phyloP scores from a whole-genome alignment of 2,329 filamentous ascomycete genomes.

The Penicillium occitanis region DNA sequence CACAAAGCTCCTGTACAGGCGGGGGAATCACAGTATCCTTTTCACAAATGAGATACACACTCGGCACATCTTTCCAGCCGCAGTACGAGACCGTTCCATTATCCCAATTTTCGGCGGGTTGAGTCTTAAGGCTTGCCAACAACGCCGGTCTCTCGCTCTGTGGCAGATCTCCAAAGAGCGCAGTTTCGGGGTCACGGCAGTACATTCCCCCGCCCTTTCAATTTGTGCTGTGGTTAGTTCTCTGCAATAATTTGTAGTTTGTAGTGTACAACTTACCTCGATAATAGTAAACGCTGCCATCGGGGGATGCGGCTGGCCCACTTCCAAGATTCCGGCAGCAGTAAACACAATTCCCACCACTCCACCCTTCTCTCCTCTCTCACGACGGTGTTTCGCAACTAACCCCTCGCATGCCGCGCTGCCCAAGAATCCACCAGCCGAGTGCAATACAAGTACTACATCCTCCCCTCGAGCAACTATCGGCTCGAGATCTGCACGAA shows the following conservation, averaged over 20 bases:
- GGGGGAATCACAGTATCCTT: background rate
- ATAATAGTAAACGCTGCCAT: conserved; percentile 10
- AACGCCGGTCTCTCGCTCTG: background rate
- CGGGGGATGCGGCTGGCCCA: background rate
- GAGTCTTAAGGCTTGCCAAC: background rate
- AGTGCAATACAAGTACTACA: conserved; percentile 13
- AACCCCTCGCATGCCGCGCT: conserved; percentile 76
- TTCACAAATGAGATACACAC: conserved; percentile 14
- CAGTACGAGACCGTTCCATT: conserved; percentile 1
- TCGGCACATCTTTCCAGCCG: conserved; percentile 19
- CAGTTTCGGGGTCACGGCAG: background rate
- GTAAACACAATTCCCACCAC: conserved; percentile 15
- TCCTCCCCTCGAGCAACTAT: background rate
- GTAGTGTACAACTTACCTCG: background rate
- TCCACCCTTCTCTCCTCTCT: background rate
- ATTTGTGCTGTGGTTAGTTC: background rate
- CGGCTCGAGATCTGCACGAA: background rate
- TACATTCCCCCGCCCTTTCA: background rate
- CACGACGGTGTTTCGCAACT: conserved; percentile 58
- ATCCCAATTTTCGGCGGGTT: conserved; percentile 11
- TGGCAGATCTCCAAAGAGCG: conserved; percentile 2
- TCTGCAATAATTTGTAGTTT: background rate
- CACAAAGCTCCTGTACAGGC: conserved; percentile 15
- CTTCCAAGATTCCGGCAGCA: background rate
- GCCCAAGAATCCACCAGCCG: conserved; percentile 70